Evolutionary conservation across 2,329 filamentous ascomycete genomes (phyloP), one percentile per base, ranked within the genome.

Genomic region (Colletotrichum endophyticum): DNA sequence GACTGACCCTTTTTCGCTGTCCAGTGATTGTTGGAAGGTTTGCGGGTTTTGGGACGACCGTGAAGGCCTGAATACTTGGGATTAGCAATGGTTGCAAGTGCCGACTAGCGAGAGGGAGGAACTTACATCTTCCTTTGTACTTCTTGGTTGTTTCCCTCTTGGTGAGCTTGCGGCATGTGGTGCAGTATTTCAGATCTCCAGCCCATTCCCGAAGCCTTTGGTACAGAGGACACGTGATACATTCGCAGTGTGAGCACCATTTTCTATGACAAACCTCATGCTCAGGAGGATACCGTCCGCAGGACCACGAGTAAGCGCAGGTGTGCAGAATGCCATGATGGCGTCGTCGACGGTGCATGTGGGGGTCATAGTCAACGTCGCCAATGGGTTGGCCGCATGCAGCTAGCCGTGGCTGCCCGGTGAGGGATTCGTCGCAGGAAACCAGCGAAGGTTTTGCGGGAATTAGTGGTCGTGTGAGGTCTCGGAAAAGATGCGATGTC

Each of bases 111-210:
- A 19, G 8, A 5, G 2, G 1, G 9, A 7, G 34, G 1, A 5
- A 73, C 70, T 73, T 5, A 75, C 70, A 75, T 67, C 73, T 62
- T 16, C 73, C 69, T 5, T 64, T 67, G 9, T 72, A 53, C 39
- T 67, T 63, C 7, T 67, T 72, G 4, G 34, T 49, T 34, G 15
- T 22, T 4, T 27, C 27, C 16, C 73, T 53, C 6, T 27, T 68
- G 8, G 73, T 75, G 7, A 75, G 64, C 56, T 57, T 75, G 28
- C 16, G n/a, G 25, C 73, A 75, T 2, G 15, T 11, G 13, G 36
- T 27, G 30, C 73, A 75, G 9, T 73, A 75, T 22, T 15, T 39
- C 28, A 22, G 2, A 3, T 49, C 56, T 7, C 62, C 63, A n/a
- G 68, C 68, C 70, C 62, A 75, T 6, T 4, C 11, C 1, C 62